Evolutionary conservation across 129 eudicot species (phyloP), one percentile per base, ranked within the genome.

Genomic region (Oenanthe sinensis): DNA sequence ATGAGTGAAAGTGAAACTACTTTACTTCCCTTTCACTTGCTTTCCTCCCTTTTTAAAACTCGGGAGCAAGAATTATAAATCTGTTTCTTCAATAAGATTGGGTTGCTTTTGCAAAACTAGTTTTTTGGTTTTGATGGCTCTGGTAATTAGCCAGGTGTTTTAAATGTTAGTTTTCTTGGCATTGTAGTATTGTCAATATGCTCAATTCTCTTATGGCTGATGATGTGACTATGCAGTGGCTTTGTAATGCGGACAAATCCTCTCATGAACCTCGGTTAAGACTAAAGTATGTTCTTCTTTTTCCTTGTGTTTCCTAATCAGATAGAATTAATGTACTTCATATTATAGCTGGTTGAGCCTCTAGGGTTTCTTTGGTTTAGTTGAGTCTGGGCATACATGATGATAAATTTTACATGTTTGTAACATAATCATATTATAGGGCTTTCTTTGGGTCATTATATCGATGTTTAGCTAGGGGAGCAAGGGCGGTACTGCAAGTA

Each of bases 161-260:
- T 11, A 71, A 70, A 44, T 72, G 13, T 72, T 12, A 20, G 52
- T 72, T 72, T 72, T 17, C 11, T 72, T 43, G 9, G 76, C 76
- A 39, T 43, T 42, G 17, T 43, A 46, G n/a, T 73, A 1, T 43
- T 73, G 39, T 30, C n/a, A 11, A 5, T n/a, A 46, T 74, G 77
- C 60, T 26, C 77, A 45, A 46, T 24, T 24, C 40, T 45, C 26
- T 71, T 8, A 39, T 36, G 45, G 43, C 3, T 40, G 26, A 39
- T 71, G 73, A 50, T 80, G 82, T 69, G 74, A 45, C 77, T 68
- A 28, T 78, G 76, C 90, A 92, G 99, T 95, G 99, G 99, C 77
- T 95, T 79, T 90, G 99, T 89, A 91, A 92, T 82, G 99, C 99
- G 76, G 99, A 95, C 88, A 95, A 90, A 86, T 95, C 99, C 72